Conservation (phyloP, 2,329 filamentous ascomycete species). For the Botrytis pseudocinerea region DNA sequence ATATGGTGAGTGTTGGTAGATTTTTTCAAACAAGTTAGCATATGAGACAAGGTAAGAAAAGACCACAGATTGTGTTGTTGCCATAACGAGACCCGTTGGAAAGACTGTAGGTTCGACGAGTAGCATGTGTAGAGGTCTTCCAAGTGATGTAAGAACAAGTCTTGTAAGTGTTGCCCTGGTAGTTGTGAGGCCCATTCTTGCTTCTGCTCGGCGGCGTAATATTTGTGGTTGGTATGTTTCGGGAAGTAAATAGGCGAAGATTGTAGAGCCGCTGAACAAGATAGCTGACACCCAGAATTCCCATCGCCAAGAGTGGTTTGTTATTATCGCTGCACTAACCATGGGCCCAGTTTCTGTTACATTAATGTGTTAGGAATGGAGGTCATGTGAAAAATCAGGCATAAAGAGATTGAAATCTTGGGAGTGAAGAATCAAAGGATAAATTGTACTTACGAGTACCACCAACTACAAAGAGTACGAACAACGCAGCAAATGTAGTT, state of each 20-base stretch:
- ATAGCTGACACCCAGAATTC: constrained; percentile 24
- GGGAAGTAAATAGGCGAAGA: constrained; percentile 22
- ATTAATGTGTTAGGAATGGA: not conserved
- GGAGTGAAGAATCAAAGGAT: not conserved
- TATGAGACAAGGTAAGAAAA: constrained; percentile 26
- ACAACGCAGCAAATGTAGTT: constrained; percentile 23
- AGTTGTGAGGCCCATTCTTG: not conserved
- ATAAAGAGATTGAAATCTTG: no score
- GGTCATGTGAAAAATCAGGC: not conserved
- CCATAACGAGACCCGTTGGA: constrained; percentile 20
- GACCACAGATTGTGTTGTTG: constrained; percentile 25
- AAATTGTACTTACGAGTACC: constrained; percentile 14
- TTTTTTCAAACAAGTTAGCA: constrained; percentile 24
- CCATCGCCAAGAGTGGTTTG: constrained; percentile 24
- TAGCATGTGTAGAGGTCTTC: constrained; percentile 27
- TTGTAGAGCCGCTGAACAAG: constrained; percentile 15
- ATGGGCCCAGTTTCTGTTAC: constrained; percentile 20
- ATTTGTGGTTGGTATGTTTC: constrained; percentile 27
- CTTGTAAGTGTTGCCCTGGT: constrained; percentile 4
- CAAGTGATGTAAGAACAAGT: constrained; percentile 21
- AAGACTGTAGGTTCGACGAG: constrained; percentile 26
- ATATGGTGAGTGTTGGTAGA: constrained; percentile 23
- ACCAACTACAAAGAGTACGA: constrained; percentile 19
- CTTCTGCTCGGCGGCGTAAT: constrained; percentile 6
- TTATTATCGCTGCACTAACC: constrained; percentile 21